Evolutionary conservation across 805 yeast genomes (phyloP).

Genomic region (Spathaspora gorwiae): DNA sequence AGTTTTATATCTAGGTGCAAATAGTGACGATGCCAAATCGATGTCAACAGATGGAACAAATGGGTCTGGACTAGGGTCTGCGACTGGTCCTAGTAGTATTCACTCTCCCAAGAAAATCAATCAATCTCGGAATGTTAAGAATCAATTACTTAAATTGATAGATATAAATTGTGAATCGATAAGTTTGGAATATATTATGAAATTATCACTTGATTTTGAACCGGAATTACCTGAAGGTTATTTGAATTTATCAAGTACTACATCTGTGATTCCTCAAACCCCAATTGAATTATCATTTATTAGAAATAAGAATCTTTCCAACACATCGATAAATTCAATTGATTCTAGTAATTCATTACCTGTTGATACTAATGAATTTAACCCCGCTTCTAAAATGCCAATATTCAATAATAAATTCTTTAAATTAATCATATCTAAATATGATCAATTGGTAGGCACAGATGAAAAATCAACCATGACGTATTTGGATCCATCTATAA

Average conservation of each 20-base stretch:
- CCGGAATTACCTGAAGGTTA: slow-evolving; percentile 48
- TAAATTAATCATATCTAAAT: slow-evolving; percentile 28
- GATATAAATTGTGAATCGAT: slow-evolving; percentile 41
- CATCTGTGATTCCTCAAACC: slow-evolving; percentile 1
- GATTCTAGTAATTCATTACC: slow-evolving; percentile 20
- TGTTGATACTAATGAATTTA: slow-evolving; percentile 6
- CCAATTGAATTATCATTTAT: slow-evolving; percentile 5
- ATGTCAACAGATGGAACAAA: background rate
- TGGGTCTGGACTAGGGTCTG: no score
- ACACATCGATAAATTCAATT: slow-evolving; percentile 8
- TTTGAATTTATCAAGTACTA: slow-evolving; percentile 11
- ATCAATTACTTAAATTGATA: slow-evolving; percentile 42
- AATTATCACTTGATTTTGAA: slow-evolving; percentile 58
- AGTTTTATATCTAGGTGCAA: slow-evolving; percentile 39
- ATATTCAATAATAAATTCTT: slow-evolving; percentile 32
- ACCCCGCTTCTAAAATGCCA: slow-evolving; percentile 24
- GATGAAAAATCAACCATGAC: slow-evolving; percentile 1
- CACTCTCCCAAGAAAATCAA: background rate
- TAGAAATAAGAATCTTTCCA: slow-evolving; percentile 1
- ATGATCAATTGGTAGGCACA: slow-evolving; percentile 24
- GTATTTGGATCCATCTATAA: slow-evolving; percentile 13
- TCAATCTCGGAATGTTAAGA: slow-evolving; percentile 22
- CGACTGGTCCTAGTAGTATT: background rate
- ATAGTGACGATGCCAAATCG: background rate
- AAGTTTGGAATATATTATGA: slow-evolving; percentile 54